Evolutionary conservation across 805 yeast genomes (phyloP).

Genomic region (Pichia scutulata): DNA sequence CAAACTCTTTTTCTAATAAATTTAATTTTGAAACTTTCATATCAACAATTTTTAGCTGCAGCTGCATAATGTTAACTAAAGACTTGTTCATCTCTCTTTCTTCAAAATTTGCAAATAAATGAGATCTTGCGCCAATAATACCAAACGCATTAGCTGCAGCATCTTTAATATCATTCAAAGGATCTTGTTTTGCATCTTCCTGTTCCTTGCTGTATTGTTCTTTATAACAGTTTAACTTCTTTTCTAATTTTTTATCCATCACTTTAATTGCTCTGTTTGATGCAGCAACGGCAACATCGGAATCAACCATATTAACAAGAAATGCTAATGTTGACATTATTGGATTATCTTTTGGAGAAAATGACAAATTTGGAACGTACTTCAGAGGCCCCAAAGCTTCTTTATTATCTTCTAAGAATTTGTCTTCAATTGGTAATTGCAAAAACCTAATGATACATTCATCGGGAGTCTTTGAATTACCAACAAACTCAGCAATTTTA

Average conservation of each 20-base stretch:
- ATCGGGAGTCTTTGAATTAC: conserved; percentile 55
- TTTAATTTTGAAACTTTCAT: conserved; percentile 52
- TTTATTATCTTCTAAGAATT: conserved; percentile 42
- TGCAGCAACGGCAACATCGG: conserved; percentile 78
- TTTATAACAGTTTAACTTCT: conserved; percentile 28
- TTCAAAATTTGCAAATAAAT: conserved; percentile 70
- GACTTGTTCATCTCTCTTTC: conserved; percentile 68
- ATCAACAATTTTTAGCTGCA: conserved; percentile 56
- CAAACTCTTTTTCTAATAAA: conserved; percentile 57
- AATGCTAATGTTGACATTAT: conserved; percentile 89
- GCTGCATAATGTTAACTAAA: conserved; percentile 49
- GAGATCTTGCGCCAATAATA: conserved; percentile 68
- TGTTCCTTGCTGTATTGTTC: conserved; percentile 15
- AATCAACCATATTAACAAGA: conserved; percentile 76
- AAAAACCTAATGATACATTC: conserved; percentile 77
- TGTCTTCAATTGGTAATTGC: conserved; percentile 75
- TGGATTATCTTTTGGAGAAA: conserved; percentile 83
- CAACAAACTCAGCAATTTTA: conserved; percentile 58
- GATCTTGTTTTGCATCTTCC: conserved; percentile 8
- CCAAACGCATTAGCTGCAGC: conserved; percentile 69
- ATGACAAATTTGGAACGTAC: conserved; percentile 78
- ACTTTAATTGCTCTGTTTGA: conserved; percentile 52
- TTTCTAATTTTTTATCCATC: conserved; percentile 36
- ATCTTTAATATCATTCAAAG: conserved; percentile 36
- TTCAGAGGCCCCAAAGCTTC: conserved; percentile 64